Conservation (phyloP, 2,329 filamentous ascomycete genomes). For the Sporothrix inflata region DNA sequence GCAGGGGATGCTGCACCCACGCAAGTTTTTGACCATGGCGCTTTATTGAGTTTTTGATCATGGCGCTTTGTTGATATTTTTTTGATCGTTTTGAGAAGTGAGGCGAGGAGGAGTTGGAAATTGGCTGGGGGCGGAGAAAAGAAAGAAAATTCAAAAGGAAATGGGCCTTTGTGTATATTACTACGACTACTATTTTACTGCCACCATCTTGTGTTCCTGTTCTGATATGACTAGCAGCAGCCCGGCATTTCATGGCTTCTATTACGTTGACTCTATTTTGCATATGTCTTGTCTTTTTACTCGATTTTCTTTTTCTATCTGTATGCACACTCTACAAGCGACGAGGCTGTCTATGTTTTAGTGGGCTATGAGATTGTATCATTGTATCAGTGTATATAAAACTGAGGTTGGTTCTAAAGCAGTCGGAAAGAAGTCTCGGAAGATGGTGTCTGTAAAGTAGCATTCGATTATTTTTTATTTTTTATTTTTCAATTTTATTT, state of each 20-base stretch:
- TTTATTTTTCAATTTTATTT: slow-evolving; percentile 24
- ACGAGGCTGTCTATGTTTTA: too few relatives aligned
- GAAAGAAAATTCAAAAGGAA: not conserved
- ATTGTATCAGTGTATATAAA: too few relatives aligned
- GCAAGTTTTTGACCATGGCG: slow-evolving; percentile 21
- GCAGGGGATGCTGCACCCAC: slow-evolving; percentile 21
- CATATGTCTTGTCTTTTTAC: not conserved
- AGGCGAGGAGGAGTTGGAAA: not conserved
- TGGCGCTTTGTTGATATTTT: not conserved
- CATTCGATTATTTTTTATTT: not conserved
- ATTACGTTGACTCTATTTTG: not conserved
- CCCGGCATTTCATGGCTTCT: slow-evolving; percentile 26
- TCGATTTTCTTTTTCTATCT: too few relatives aligned
- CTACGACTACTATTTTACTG: slow-evolving; percentile 18
- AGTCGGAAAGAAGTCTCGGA: too few relatives aligned
- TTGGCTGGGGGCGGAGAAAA: too few relatives aligned
- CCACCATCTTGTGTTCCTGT: not conserved
- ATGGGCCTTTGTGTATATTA: slow-evolving; percentile 28
- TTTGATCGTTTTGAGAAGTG: too few relatives aligned
- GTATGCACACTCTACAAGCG: too few relatives aligned
- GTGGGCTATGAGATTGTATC: too few relatives aligned
- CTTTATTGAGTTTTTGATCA: not conserved
- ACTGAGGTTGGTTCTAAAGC: too few relatives aligned
- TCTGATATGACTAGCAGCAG: slow-evolving; percentile 23
- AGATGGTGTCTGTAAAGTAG: too few relatives aligned